phyloP scores from a whole-genome alignment of 139 green algal species.

The Medakamo hakoo region DNA sequence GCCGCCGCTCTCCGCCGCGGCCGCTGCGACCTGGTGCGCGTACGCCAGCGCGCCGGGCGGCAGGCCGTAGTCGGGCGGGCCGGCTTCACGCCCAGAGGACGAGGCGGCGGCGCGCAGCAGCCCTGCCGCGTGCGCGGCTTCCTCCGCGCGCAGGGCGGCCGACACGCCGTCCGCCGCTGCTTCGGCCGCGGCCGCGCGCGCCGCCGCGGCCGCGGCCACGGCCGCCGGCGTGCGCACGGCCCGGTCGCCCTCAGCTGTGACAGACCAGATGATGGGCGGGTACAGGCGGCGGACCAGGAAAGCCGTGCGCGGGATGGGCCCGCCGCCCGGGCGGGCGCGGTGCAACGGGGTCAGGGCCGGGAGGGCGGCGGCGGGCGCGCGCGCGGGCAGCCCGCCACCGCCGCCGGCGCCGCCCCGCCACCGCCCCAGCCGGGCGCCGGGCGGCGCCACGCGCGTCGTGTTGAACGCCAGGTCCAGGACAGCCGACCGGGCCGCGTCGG shows the following conservation, averaged over 20 bases:
- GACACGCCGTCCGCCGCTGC: not conserved
- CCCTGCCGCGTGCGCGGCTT: not conserved
- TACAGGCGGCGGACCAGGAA: conserved; percentile 12
- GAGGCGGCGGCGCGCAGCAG: too few relatives aligned
- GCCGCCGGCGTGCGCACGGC: not conserved
- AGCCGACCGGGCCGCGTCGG: not conserved
- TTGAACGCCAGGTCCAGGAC: not conserved
- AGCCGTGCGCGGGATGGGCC: conserved; percentile 6
- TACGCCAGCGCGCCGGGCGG: too few relatives aligned
- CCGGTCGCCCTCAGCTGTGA: not conserved
- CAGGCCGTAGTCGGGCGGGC: too few relatives aligned
- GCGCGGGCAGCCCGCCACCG: too few relatives aligned
- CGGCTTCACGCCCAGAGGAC: too few relatives aligned
- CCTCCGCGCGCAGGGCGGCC: not conserved
- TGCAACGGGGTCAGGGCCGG: conserved; percentile 5
- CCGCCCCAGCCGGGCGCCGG: conserved; percentile 4
- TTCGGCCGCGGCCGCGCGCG: not conserved
- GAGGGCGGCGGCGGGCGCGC: too few relatives aligned
- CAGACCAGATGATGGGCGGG: conserved; percentile 3
- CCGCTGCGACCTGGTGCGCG: too few relatives aligned
- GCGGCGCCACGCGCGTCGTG: not conserved
- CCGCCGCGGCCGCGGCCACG: not conserved
- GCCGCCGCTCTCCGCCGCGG: too few relatives aligned
- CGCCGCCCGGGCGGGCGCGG: conserved; percentile 4
- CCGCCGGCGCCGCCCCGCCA: not conserved